Evolutionary conservation across 805 yeast species (phyloP).

Genomic region (Schwanniomyces pseudopolymorphus): DNA sequence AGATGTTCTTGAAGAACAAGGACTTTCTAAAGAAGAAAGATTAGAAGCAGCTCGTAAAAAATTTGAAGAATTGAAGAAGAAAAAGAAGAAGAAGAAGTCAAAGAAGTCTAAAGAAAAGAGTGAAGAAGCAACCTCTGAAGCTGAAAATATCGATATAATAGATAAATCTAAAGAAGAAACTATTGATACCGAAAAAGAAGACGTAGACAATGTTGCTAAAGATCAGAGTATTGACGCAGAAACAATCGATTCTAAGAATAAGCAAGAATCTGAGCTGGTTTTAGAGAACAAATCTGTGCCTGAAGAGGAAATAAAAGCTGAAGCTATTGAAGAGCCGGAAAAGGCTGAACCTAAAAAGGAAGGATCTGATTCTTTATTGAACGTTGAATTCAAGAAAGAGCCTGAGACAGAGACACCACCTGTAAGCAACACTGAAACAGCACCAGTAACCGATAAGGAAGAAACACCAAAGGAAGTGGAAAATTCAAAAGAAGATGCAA

Average conservation of each 20-base stretch:
- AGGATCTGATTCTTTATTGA: no score
- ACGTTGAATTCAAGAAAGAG: not conserved
- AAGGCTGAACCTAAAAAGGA: no score
- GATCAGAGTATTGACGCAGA: slow-evolving; percentile 5
- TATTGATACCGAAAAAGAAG: slow-evolving; percentile 2
- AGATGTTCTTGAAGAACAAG: slow-evolving; percentile 14
- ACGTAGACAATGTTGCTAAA: not conserved
- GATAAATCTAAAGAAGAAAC: slow-evolving; percentile 9
- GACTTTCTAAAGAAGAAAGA: slow-evolving; percentile 53
- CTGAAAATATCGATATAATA: slow-evolving; percentile 9
- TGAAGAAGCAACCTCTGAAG: slow-evolving; percentile 8
- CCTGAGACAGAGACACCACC: not conserved
- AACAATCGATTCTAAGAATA: slow-evolving; percentile 5
- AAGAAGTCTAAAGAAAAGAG: slow-evolving; percentile 39
- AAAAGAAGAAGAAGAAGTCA: slow-evolving; percentile 53
- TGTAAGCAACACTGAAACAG: not conserved
- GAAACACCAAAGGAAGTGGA: no score
- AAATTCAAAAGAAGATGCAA: not conserved
- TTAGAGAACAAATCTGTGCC: slow-evolving; percentile 1
- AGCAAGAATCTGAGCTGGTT: slow-evolving; percentile 1
- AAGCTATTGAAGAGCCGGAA: slow-evolving; percentile 3
- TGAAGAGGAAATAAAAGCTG: slow-evolving; percentile 2
- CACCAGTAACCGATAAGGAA: not conserved
- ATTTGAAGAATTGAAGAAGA: slow-evolving; percentile 65
- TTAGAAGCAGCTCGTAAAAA: slow-evolving; percentile 74